A percentile compares a stretch with the other conserved stretches of the same genome.
phyloP scores from a whole-genome alignment of 176 grass and related monocot species.

The Metroxylon sagu region DNA sequence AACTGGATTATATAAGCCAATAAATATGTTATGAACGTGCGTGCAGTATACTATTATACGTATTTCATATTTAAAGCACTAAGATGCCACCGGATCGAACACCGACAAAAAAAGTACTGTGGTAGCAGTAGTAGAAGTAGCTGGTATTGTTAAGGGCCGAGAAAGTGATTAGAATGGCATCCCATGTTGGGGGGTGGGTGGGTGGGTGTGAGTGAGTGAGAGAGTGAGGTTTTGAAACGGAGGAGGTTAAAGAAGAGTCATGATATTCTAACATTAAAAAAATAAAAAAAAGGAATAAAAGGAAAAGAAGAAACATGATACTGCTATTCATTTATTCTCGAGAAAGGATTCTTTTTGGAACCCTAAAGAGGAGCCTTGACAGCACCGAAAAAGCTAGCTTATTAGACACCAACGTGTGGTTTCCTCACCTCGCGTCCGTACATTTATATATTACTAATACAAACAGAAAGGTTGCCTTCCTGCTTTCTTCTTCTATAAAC shows the following conservation, averaged over 20 bases:
- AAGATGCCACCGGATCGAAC: neutral
- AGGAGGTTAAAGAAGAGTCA: too few species aligned
- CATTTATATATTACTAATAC: neutral
- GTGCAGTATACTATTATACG: neutral
- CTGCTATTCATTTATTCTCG: slow-evolving; percentile 1
- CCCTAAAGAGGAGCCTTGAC: slow-evolving; percentile 22
- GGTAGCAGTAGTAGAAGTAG: neutral
- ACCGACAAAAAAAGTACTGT: neutral
- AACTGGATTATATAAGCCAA: too few species aligned
- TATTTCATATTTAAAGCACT: too few species aligned
- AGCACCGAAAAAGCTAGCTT: slow-evolving; percentile 23
- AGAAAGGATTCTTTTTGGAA: slow-evolving; percentile 23
- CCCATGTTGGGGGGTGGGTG: neutral
- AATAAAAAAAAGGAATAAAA: neutral
- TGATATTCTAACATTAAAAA: neutral
- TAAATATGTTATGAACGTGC: neutral
- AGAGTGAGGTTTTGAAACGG: too few species aligned
- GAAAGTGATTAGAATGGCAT: neutral
- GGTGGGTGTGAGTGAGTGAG: too few species aligned
- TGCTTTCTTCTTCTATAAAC: neutral
- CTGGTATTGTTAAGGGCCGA: slow-evolving; percentile 5
- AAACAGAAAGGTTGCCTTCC: neutral
- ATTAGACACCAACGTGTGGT: slow-evolving; percentile 10
- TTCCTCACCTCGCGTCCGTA: neutral
- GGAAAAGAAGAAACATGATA: neutral